Evolutionary conservation across 2,329 filamentous ascomycete species (phyloP).

Genomic region (Epichloe typhina): DNA sequence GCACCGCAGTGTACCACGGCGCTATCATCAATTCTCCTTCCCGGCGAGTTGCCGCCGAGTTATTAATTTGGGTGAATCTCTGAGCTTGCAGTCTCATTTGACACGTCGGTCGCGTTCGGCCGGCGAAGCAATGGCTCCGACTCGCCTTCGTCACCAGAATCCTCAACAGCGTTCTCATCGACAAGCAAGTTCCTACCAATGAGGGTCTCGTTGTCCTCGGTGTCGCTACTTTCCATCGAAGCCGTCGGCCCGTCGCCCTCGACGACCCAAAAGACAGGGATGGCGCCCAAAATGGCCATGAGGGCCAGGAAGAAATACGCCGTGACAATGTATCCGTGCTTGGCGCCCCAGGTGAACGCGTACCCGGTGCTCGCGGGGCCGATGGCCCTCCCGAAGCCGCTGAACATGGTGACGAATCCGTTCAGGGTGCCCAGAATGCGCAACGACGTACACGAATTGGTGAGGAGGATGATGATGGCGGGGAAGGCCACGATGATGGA

Average conservation of each 20-base stretch:
- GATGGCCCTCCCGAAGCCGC: constrained; percentile 63
- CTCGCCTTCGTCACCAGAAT: constrained; percentile 4
- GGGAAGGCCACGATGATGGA: constrained; percentile 78
- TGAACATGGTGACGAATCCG: constrained; percentile 74
- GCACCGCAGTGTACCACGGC: no score
- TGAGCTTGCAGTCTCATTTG: neutral
- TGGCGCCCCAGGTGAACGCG: constrained; percentile 64
- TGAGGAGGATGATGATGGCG: constrained; percentile 78
- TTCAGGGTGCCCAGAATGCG: constrained; percentile 74
- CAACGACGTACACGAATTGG: constrained; percentile 68
- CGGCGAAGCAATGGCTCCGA: constrained; percentile 10
- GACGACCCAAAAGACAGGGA: constrained; percentile 62
- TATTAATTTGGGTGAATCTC: no score
- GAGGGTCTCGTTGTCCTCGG: constrained; percentile 16
- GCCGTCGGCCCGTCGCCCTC: constrained; percentile 55
- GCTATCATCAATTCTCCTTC: no score
- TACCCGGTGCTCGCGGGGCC: constrained; percentile 65
- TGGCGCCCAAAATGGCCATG: constrained; percentile 49
- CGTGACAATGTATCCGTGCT: constrained; percentile 60
- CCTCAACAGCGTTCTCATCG: constrained; percentile 13
- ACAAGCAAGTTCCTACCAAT: constrained; percentile 11
- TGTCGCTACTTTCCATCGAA: constrained; percentile 19
- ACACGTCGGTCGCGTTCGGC: neutral
- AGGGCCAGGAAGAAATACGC: constrained; percentile 69
- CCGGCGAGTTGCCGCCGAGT: no score